These are phyloP conservation scores for Solanum medicagineum DNA, from an alignment of 257 asterid genomes.

Conservation along the genomic window DNA sequence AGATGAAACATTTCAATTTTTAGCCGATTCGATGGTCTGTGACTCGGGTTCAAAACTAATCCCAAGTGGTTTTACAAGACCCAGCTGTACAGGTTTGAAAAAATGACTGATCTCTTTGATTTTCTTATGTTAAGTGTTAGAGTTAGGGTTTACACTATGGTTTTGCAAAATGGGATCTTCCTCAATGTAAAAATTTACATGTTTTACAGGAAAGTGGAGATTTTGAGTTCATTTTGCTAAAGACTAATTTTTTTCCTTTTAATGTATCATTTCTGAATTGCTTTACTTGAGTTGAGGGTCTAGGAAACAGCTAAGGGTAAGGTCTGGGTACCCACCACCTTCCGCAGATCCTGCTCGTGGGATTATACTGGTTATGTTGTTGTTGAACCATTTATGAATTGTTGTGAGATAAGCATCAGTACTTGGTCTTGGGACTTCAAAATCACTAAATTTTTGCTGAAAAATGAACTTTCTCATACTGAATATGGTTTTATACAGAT, in stretches of 20 bases:
- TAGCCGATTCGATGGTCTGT: conserved; percentile 67
- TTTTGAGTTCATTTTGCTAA: not conserved
- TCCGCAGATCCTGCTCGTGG: not conserved
- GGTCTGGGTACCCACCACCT: not conserved
- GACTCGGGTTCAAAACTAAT: conserved; percentile 53
- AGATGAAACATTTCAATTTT: conserved; percentile 23
- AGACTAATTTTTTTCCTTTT: not conserved
- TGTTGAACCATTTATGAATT: not conserved
- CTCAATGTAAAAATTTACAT: not conserved
- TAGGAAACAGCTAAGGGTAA: not conserved
- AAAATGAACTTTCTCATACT: not conserved
- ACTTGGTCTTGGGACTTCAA: not conserved
- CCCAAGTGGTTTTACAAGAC: conserved; percentile 37
- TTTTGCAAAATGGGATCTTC: not conserved
- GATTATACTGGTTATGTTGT: not conserved
- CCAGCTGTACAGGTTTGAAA: conserved; percentile 45
- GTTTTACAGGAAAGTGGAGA: not conserved
- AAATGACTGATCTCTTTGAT: not conserved
- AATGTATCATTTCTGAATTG: not conserved
- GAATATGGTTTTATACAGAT: not conserved
- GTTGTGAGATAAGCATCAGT: not conserved
- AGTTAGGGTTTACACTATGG: not conserved
- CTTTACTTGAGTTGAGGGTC: not conserved
- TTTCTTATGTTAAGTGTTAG: not conserved
- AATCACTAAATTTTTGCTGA: not conserved